Percentiles rank a stretch among this genome's conserved stretches.
phyloP scores from a whole-genome alignment of 192 early-diverging fungal species.

The Pilaira anomala region DNA sequence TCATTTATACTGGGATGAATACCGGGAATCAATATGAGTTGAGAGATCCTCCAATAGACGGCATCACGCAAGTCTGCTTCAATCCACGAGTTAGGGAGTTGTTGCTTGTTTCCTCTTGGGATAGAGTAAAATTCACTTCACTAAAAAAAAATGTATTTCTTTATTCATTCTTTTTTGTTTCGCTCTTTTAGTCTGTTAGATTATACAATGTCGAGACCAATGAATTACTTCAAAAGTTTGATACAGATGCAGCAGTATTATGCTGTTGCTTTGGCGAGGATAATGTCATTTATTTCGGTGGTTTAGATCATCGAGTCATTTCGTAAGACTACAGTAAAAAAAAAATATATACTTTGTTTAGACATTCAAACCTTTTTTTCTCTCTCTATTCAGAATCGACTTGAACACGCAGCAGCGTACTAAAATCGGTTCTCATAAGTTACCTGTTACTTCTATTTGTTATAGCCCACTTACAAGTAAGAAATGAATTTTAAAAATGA shows the following conservation, averaged over 20 bases:
- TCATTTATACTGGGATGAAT: background rate
- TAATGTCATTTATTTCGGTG: constrained; percentile 63
- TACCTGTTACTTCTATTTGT: constrained; percentile 67
- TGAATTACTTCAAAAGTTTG: constrained; percentile 50
- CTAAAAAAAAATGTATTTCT: background rate
- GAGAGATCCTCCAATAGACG: constrained; percentile 78
- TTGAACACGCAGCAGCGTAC: constrained; percentile 50
- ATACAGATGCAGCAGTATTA: constrained; percentile 72
- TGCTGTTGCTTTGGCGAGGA: constrained; percentile 69
- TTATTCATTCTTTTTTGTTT: background rate
- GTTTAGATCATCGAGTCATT: constrained; percentile 68
- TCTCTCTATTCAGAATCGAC: constrained; percentile 43
- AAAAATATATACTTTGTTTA: constrained; percentile 1
- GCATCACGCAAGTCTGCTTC: constrained; percentile 76
- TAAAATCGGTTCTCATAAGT: constrained; percentile 77
- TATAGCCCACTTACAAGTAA: constrained; percentile 50
- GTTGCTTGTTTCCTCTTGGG: constrained; percentile 88
- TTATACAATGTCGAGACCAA: constrained; percentile 79
- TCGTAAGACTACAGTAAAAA: constrained; percentile 40
- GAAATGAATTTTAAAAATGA: background rate
- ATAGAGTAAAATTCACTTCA: constrained; percentile 79
- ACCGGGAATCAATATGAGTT: constrained; percentile 60
- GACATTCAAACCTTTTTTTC: background rate
- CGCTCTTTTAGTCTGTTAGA: constrained; percentile 57
- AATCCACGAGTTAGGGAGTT: constrained; percentile 58